Evolutionary conservation across 768 basidiomycete species (phyloP), one percentile per base, ranked within the genome.

Genomic region (Gyrodon lividus): DNA sequence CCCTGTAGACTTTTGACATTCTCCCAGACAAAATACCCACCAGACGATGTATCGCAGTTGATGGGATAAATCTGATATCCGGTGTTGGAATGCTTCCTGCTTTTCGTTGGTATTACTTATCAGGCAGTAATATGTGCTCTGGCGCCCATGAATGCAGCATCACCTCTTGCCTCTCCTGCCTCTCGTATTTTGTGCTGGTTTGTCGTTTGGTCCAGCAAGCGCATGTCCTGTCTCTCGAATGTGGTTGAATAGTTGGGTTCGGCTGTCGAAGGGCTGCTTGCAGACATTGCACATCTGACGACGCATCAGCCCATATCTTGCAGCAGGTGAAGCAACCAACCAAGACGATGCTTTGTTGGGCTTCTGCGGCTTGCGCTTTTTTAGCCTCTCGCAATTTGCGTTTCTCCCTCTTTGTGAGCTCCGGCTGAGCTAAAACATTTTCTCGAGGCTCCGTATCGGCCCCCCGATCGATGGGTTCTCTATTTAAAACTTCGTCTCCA

Each of bases 11-110:
- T 99, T 30, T 76, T 99, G 60, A 95, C 97, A 0, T 97, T 98
- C 66, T 86, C 92, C 3, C 96, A 98, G 71, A 95, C 92, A 8
- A 94, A 96, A 60, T 93, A 97, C 62, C 96, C 93, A 5, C 96
- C 96, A 7, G 86, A 87, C 0, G 95, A 97, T 67, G 81, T 90
- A 31, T 91, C 92, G 5, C 92, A 94, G 56, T 73, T 95, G 37
- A 96, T 98, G 94, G 94, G 94, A 47, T 94, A 66, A 57, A 39
- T 34, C 46, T n/a, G 7, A 33, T 30, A 13, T 48, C 35, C 22
- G 24, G 16, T 33, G n/a, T 34, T 54, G 40, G 46, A 40, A 35
- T 26, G 38, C 24, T 33, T 31, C 43, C 28, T 28, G 35, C 47
- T 44, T 5, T 20, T 40, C 14, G 40, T 37, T 47, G 50, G 52